Evolutionary conservation across 148 eudicot genomes (phyloP), one percentile per base, ranked within the genome.

Genomic region (Euryodendron excelsum): DNA sequence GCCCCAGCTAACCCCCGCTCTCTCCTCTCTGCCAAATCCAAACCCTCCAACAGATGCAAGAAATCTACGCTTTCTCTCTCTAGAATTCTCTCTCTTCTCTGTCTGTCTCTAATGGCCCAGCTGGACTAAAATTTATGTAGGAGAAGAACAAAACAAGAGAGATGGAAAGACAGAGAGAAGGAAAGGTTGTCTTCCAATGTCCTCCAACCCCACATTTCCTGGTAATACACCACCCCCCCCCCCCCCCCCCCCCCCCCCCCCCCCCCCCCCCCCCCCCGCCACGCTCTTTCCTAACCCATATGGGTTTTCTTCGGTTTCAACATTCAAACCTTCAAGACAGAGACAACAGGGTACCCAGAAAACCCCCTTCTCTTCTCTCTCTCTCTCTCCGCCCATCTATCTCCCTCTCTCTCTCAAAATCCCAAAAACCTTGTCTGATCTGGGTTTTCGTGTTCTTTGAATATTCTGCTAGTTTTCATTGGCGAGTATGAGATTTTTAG

Each of bases 131-230:
- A 71, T 48, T 71, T 48, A 28, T 50, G 37, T 50, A 71, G 39
- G 59, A 31, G 67, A 37, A 17, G 67, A 65, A 74, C 31, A 69
- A 34, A 70, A 78, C 34, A 28, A 47, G 50, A 75, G 23, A 80
- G 27, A 80, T 31, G 83, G 79, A 61, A 81, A 52, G 21, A 66
- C 31, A 30, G 39, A 53, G 1, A 36, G 8, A 50, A 20, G 41
- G 67, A 31, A 63, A 73, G 50, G 37, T 33, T 15, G 68, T 55
- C 45, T 41, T 56, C 84, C 64, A 76, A 44, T 81, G 61, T 21
- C 68, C 67, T 81, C 56, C 83, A 70, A 45, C 55, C 76, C 61
- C 69, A 37, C 77, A 39, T 44, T 65, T 52, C 21, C 80, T 80
- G 21, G 73, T 52, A 71, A 71, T 71, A 50, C 77, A 77, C 80